Base-by-base conservation (phyloP, 345 rosid species). In the Mallotus nudiflorus region DNA sequence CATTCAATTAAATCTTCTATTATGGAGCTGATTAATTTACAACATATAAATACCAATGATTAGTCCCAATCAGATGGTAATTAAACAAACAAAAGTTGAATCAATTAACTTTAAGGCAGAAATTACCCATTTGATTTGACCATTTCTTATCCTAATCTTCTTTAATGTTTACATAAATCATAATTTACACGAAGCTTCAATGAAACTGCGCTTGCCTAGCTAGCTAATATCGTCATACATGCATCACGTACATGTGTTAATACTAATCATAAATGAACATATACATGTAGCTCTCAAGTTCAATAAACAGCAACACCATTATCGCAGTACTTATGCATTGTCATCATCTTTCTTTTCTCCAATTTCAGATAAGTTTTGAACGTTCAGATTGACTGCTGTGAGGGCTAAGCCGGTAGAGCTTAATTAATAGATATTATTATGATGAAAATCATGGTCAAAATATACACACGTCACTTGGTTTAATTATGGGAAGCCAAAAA, bases 21-120 rank as follows among this genome's bases (percentile, higher is more conserved):
- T 13, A 64, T 3, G 33, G 16, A 42, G 51, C 16, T 46, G 28
- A 27, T 18, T 4, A 12, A 25, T 25, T 6, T 9, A 9, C 15
- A 19, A 45, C 22, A 18, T 2, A 8, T 15, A 16, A 63, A 22
- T 11, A 61, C 10, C 4, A 63, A 27, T 25, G 48, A 54, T 67
- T 55, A 27, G 71, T 67, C 62, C 35, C 35, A 40, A 53, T 67
- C 59, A 37, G 52, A 67, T 19, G 52, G 62, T 54, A 39, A 52
- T 29, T 0, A 62, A 27, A 15, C n/a, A 29, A 14, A 19, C 55
- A 31, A 53, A 67, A 13, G 29, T 66, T 25, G n/a, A n/a, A 35
- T 39, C 9, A 54, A 55, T 33, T 53, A 35, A 49, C 16, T 62
- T 55, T 35, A 35, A 42, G 48, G 6, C 51, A 42, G n/a, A 57